These are phyloP conservation scores for Oryza officinalis DNA, from an alignment of 176 grass and related monocot species.

Conservation along the genomic window DNA sequence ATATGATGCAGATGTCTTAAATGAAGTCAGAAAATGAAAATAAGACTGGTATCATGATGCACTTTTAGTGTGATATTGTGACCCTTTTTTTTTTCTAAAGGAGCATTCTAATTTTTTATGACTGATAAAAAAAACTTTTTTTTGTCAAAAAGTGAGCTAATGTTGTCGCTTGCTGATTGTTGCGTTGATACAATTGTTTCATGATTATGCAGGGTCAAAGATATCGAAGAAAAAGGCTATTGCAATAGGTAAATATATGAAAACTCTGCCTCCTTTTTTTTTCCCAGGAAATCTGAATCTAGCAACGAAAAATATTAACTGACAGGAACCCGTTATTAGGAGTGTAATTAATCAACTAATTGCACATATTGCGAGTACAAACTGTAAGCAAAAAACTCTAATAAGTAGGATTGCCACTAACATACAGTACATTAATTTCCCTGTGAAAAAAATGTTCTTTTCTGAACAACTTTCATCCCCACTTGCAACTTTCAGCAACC, in stretches of 20 bases:
- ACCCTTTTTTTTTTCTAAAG: background rate
- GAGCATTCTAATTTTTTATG: background rate
- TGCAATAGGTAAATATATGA: slow-evolving; percentile 33
- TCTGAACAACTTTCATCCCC: background rate
- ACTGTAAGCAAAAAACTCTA: too few relatives aligned
- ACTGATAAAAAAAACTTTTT: background rate
- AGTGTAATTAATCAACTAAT: too few relatives aligned
- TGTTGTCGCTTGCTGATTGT: background rate
- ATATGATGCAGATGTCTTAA: background rate
- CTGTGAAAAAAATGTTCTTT: background rate
- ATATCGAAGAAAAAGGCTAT: background rate
- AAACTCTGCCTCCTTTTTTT: background rate
- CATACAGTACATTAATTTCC: background rate
- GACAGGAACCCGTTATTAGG: too few relatives aligned
- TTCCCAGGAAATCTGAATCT: background rate
- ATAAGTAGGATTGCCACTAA: background rate
- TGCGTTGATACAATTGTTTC: background rate
- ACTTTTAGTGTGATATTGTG: background rate
- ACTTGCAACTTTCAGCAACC: slow-evolving; percentile 26
- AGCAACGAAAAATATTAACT: background rate
- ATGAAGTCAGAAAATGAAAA: background rate
- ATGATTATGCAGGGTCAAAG: slow-evolving; percentile 19
- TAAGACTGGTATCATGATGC: background rate
- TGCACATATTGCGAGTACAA: too few relatives aligned
- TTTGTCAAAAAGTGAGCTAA: background rate